Percentiles rank a stretch among this genome's conserved stretches.
These are phyloP conservation scores for Neurospora sp. DNA, from an alignment of 2,329 filamentous ascomycete species.

Conservation along the genomic window DNA sequence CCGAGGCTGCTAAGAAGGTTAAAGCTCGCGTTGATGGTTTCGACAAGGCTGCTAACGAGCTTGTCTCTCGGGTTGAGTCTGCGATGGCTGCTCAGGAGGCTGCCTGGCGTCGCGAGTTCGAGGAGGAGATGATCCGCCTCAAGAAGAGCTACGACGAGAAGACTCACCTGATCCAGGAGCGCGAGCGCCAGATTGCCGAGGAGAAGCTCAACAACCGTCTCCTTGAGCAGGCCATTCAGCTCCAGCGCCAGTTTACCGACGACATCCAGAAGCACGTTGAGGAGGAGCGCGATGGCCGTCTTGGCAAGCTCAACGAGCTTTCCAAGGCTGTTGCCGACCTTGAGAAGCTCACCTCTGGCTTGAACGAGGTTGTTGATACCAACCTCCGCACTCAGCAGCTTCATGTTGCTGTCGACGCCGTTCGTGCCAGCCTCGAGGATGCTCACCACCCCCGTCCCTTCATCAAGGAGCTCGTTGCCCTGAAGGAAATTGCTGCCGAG, in stretches of 20 bases:
- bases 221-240: slow-evolving; percentile 77
- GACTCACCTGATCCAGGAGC: slow-evolving; percentile 67
- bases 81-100: slow-evolving; percentile 74
- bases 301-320: slow-evolving; percentile 77
- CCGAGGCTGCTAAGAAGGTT: slow-evolving; percentile 67
- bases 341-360: slow-evolving; percentile 77
- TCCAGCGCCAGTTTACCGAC: slow-evolving; percentile 75
- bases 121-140: slow-evolving; percentile 71
- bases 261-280: slow-evolving; percentile 78
- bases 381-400: slow-evolving; percentile 94
- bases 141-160: slow-evolving; percentile 70
- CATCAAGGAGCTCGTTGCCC: slow-evolving; percentile 81
- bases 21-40: slow-evolving; percentile 66
- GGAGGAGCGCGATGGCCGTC: slow-evolving; percentile 73
- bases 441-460: slow-evolving; percentile 72
- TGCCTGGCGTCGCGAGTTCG: slow-evolving; percentile 81
- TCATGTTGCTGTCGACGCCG: slow-evolving; percentile 89
- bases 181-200: slow-evolving; percentile 71
- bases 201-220: slow-evolving; percentile 77
- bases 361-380: slow-evolving; percentile 82
- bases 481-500: slow-evolving; percentile 82
- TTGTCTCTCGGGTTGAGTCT: slow-evolving; percentile 79
- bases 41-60: slow-evolving; percentile 74
- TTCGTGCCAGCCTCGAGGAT: slow-evolving; percentile 72
- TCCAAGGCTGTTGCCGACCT: slow-evolving; percentile 70